Evolutionary conservation across 2,329 filamentous ascomycete species (phyloP), one percentile per base, ranked within the genome.

Genomic region (Calycina herbarum): DNA sequence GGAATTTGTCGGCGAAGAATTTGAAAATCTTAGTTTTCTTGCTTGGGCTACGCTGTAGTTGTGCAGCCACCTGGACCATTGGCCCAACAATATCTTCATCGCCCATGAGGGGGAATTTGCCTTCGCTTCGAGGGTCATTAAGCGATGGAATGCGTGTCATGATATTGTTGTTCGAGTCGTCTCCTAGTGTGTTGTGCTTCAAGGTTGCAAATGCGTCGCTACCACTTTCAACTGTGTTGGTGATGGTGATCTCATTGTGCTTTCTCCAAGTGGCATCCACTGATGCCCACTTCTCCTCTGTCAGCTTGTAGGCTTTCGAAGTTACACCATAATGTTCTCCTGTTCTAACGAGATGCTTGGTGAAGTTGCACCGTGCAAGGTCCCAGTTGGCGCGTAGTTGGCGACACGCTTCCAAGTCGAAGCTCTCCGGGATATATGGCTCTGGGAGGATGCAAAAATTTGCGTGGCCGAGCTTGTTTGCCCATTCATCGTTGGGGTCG

Each of bases 41-140:
- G 67, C 67, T 72, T 6, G 72, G 73, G 51, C 61, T 74, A 31
- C 71, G 66, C 63, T 73, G 74, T 8, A 77, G 67, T 61, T 73
- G 72, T 5, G 73, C 68, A 17, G 75, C 71, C 42, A 72, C 73
- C 67, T 76, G 72, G 1, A 75, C 75, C 94, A 97, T 97, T 6
- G 94, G 94, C 1, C 94, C 94, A 57, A 97, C 93, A 75, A 97
- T 96, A 77, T 96, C 94, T 72, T 94, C 90, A 73, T 97, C 93
- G 62, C 93, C 93, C 38, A 94, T 86, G 72, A 89, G 88, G 29
- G 93, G 93, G 73, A 97, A 97, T 77, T 97, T 97, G 74, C 91
- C 90, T 68, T 90, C 84, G 74, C 82, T 79, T 77, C 83, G 77
- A 64, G 89, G 82, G 75, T 91, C 88, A 68, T 89, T 82, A 71